Conservation (phyloP, 2,329 filamentous ascomycete species). For the Teratosphaeria viscida region DNA sequence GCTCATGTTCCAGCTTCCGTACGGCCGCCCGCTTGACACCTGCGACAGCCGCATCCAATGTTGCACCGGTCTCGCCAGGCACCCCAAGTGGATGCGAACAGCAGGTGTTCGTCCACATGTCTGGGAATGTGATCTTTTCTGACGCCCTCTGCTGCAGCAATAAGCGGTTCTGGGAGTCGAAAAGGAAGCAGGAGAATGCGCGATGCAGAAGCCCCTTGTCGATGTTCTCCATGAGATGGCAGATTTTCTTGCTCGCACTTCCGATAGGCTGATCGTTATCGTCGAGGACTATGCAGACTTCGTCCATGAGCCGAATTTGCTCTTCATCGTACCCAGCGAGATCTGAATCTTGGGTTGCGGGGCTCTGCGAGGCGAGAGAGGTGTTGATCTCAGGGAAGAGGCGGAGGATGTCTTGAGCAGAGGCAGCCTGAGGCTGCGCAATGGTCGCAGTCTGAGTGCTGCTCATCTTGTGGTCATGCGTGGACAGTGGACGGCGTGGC, state of each 20-base stretch:
- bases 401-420: slow-evolving; percentile 72
- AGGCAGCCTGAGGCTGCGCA: slow-evolving; percentile 38
- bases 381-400: slow-evolving; percentile 78
- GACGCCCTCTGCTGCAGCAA: slow-evolving; percentile 89
- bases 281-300: slow-evolving; percentile 94
- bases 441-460: slow-evolving; percentile 21
- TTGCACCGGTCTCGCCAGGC: slow-evolving; percentile 78
- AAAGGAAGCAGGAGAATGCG: slow-evolving; percentile 95
- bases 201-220: slow-evolving; percentile 91
- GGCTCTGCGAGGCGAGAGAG: slow-evolving; percentile 41
- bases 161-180: slow-evolving; percentile 84
- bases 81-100: slow-evolving; percentile 94
- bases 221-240: slow-evolving; percentile 98
- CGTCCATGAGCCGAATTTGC: slow-evolving; percentile 96
- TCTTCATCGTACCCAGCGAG: slow-evolving; percentile 91
- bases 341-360: slow-evolving; percentile 50
- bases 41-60: slow-evolving; percentile 65
- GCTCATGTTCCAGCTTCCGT: slow-evolving; percentile 86
- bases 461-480: slow-evolving; percentile 15
- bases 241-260: slow-evolving; percentile 95
- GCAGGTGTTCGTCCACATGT: slow-evolving; percentile 99
- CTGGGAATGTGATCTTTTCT: slow-evolving; percentile 99
- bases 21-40: slow-evolving; percentile 88
- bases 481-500: not conserved
- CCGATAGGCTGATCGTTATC: slow-evolving; percentile 87